phyloP scores from a whole-genome alignment of 345 rosid species.

The Gossypium australe region DNA sequence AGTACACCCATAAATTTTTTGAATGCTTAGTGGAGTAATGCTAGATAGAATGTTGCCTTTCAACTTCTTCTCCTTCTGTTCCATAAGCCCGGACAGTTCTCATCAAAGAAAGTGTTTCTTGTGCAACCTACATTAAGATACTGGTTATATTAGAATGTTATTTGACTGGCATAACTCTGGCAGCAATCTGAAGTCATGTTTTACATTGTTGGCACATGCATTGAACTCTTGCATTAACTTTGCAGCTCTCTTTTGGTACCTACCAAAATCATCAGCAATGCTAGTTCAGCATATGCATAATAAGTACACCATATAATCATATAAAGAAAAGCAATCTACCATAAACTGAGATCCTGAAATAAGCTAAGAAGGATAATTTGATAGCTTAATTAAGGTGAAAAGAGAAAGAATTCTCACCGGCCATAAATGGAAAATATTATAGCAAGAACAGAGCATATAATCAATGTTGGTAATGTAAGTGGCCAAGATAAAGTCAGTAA shows the following conservation, averaged over 20 bases:
- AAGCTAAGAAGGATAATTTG: background rate
- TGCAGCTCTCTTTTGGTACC: slow-evolving; percentile 53
- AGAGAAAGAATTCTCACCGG: slow-evolving; percentile 30
- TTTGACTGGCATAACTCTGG: background rate
- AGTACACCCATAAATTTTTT: background rate
- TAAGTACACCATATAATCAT: background rate
- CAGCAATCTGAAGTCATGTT: slow-evolving; percentile 2
- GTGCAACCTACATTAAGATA: slow-evolving; percentile 35
- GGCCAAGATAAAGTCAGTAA: slow-evolving; percentile 52
- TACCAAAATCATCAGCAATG: slow-evolving; percentile 17
- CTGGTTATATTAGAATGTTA: slow-evolving; percentile 3
- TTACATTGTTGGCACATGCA: slow-evolving; percentile 43
- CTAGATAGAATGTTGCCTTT: slow-evolving; percentile 34
- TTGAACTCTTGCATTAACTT: slow-evolving; percentile 43
- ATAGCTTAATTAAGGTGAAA: background rate
- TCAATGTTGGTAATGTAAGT: slow-evolving; percentile 42
- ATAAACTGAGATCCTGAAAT: background rate
- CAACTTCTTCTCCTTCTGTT: slow-evolving; percentile 43
- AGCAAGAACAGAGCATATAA: slow-evolving; percentile 35
- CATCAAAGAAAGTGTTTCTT: slow-evolving; percentile 45
- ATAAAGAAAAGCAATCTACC: slow-evolving; percentile 5
- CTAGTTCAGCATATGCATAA: background rate
- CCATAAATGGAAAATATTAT: slow-evolving; percentile 37
- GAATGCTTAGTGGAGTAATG: slow-evolving; percentile 15
- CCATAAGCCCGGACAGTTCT: slow-evolving; percentile 40